phyloP scores from a whole-genome alignment of 1,284 basidiomycete species.

The Malassezia japonica region DNA sequence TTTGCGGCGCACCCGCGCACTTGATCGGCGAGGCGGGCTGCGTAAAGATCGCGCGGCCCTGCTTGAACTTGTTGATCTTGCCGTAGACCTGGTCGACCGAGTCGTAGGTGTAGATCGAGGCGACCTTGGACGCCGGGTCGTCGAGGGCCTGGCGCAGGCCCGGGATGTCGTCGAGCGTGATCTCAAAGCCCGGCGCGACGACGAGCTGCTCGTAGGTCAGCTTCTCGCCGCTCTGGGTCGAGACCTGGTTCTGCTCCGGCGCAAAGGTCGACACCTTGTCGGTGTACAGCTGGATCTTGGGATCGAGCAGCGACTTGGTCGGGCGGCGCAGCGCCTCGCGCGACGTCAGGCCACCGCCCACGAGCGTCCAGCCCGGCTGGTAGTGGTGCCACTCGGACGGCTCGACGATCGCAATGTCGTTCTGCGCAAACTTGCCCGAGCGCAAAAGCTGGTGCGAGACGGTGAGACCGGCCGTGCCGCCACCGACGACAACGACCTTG shows the following conservation, averaged over 20 bases:
- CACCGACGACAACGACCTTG: constrained; percentile 49
- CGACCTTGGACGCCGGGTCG: constrained; percentile 70
- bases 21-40: constrained; percentile 91
- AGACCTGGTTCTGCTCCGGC: constrained; percentile 66
- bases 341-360: constrained; percentile 66
- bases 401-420: constrained; percentile 38
- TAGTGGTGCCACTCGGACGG: constrained; percentile 38
- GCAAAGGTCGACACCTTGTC: constrained; percentile 65
- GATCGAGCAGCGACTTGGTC: constrained; percentile 50
- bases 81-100: constrained; percentile 34
- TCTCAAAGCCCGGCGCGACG: constrained; percentile 78
- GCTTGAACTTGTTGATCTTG: constrained; percentile 56
- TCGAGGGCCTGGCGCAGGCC: constrained; percentile 69
- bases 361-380: constrained; percentile 65
- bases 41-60: constrained; percentile 83
- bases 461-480: constrained; percentile 48
- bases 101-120: constrained; percentile 68
- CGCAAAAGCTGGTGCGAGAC: constrained; percentile 55
- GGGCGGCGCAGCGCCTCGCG: constrained; percentile 63
- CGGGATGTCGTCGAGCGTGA: constrained; percentile 62
- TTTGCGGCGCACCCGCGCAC: constrained; percentile 69
- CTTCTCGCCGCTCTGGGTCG: constrained; percentile 58
- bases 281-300: constrained; percentile 63
- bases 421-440: constrained; percentile 22
- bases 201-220: constrained; percentile 78